Evolutionary conservation across 2,329 filamentous ascomycete species (phyloP).

Genomic region (Elsinoe australis): DNA sequence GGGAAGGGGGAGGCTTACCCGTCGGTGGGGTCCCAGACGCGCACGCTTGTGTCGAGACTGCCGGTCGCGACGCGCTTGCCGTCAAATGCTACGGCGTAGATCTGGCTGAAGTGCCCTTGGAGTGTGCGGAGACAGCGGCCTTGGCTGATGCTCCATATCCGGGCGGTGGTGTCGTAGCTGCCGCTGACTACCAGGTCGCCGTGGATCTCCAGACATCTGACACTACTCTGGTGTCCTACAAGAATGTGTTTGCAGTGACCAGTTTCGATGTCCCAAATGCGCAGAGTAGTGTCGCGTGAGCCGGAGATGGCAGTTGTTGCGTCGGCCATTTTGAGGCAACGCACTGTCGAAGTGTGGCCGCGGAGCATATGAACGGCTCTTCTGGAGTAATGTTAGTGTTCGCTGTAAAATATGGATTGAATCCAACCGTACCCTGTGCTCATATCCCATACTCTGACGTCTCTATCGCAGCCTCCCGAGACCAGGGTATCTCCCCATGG

Average conservation of each 20-base stretch:
- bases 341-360: conserved; percentile 91
- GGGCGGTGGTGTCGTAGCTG: conserved; percentile 93
- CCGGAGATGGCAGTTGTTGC: conserved; percentile 90
- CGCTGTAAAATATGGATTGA: neutral
- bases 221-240: conserved; percentile 90
- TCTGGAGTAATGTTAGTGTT: conserved; percentile 37
- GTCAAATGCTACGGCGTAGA: conserved; percentile 97
- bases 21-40: conserved; percentile 89
- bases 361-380: conserved; percentile 73
- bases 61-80: conserved; percentile 88
- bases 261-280: conserved; percentile 88
- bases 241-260: conserved; percentile 86
- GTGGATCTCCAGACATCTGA: conserved; percentile 90
- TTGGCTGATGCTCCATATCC: conserved; percentile 96
- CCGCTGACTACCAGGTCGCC: conserved; percentile 96
- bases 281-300: conserved; percentile 85
- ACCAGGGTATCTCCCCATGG: conserved; percentile 94
- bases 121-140: conserved; percentile 86
- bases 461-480: conserved; percentile 90
- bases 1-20: conserved; percentile 51
- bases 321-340: conserved; percentile 97
- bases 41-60: conserved; percentile 89
- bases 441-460: conserved; percentile 96
- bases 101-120: conserved; percentile 93
- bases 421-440: conserved; percentile 75